Evolutionary conservation across 2,329 filamentous ascomycete species (phyloP), one percentile per base, ranked within the genome.

Genomic region (Cytospora schulzeri): DNA sequence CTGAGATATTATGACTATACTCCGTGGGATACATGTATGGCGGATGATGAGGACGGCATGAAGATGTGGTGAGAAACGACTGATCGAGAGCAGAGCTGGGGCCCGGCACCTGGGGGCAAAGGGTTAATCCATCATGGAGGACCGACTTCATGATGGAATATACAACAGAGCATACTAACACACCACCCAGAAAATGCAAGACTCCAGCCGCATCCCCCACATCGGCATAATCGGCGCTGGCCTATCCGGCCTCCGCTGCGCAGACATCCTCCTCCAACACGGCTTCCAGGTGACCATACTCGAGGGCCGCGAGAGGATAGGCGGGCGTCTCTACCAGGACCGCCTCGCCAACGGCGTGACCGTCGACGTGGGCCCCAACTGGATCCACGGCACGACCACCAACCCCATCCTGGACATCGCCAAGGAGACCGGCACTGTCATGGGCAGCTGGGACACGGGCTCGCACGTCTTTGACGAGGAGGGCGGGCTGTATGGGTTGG

Each of bases 331-430:
- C 33, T 76, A 81, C 62, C 85, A 87, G 70, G 75, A 79, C 58
- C 74, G 71, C 26, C 76, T 87, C 4, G 75, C 77, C 15, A 83
- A 82, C 48, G 81, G 81, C 0, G 76, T 78, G 33, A 68, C 80
- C 9, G 80, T 85, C n/a, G 85, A 88, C 68, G 74, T 84, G 35
- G 90, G 90, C 0, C 88, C 90, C n/a, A 93, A 92, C 70, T 93
- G 90, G 90, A 91, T 93, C 59, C 90, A 93, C 66, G 90, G 90
- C 38, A 91, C 88, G 7, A 79, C 85, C 0, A 81, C 88, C 67
- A 93, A 92, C 71, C 88, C 90, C 0, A 90, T 92, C 19, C 74
- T 89, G 48, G 85, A 89, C 52, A 78, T 92, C 22, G 89, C 88
- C 15, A 83, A 82, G 68, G 78, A 84, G 67, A 91, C 88, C 0